Percentiles rank a stretch among this genome's conserved stretches.
These are phyloP conservation scores for Spongiforma sp. DNA, from an alignment of 1,284 basidiomycete species.

Conservation along the genomic window DNA sequence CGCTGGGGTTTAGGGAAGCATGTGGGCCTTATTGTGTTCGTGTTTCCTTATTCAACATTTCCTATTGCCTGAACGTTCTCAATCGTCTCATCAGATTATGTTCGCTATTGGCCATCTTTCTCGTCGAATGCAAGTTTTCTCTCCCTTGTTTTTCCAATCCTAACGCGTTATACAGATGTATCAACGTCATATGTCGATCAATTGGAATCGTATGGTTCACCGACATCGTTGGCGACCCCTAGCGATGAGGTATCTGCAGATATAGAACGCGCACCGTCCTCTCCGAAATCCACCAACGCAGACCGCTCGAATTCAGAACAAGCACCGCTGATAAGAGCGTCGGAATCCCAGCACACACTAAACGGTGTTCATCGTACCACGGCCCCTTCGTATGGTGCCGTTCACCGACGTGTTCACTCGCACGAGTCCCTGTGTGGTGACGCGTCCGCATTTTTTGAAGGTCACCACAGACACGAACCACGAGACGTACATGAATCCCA, in stretches of 20 bases:
- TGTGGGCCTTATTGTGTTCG: conserved; percentile 76
- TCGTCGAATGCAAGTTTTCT: conserved; percentile 70
- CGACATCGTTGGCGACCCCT: conserved; percentile 43
- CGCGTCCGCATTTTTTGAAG: conserved; percentile 31
- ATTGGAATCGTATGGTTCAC: conserved; percentile 63
- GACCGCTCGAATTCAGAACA: conserved; percentile 13
- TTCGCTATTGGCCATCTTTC: conserved; percentile 71
- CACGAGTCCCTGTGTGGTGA: conserved; percentile 6
- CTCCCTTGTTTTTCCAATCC: neutral
- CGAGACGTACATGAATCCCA: conserved; percentile 42
- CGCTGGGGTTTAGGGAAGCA: conserved; percentile 55
- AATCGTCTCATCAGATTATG: conserved; percentile 49
- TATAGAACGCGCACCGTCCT: conserved; percentile 12
- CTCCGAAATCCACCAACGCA: conserved; percentile 8
- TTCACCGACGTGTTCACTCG: conserved; percentile 11
- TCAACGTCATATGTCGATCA: conserved; percentile 76
- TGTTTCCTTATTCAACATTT: too few relatives aligned
- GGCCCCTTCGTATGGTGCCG: conserved; percentile 28
- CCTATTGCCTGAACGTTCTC: too few relatives aligned
- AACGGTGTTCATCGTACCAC: conserved; percentile 7
- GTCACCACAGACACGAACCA: conserved; percentile 53
- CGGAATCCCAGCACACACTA: conserved; percentile 9
- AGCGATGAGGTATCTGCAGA: conserved; percentile 13
- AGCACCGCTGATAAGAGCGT: conserved; percentile 21
- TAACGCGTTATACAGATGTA: conserved; percentile 49